Conservation (phyloP, 2,329 filamentous ascomycete species). For the Didymella glomerata region DNA sequence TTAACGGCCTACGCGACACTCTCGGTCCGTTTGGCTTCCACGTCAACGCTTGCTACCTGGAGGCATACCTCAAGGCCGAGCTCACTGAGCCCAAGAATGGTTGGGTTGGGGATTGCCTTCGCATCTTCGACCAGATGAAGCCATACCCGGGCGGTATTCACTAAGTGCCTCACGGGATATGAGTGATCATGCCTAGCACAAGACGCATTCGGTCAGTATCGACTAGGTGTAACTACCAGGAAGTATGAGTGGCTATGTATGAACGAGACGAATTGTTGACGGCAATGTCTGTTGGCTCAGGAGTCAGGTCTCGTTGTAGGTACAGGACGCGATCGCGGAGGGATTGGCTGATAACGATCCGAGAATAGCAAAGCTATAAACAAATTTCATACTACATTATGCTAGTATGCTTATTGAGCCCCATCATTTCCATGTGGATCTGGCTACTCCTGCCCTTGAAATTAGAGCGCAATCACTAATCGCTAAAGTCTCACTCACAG, state of each 20-base stretch:
- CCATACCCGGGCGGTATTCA: slow-evolving; percentile 6
- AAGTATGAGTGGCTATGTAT: no score
- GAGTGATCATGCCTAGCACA: background rate
- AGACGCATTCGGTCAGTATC: no score
- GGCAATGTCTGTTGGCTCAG: background rate
- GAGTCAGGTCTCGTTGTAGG: background rate
- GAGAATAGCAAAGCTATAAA: background rate
- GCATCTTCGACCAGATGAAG: slow-evolving; percentile 21
- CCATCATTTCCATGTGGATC: background rate
- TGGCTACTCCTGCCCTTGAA: background rate
- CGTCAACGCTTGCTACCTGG: slow-evolving; percentile 28
- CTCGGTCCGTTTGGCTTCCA: slow-evolving; percentile 22
- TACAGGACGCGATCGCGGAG: background rate
- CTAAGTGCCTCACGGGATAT: background rate
- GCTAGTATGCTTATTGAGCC: background rate
- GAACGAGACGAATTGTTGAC: background rate
- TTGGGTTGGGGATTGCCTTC: slow-evolving; percentile 23
- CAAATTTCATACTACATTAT: background rate
- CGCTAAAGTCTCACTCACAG: no score
- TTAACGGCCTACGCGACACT: slow-evolving; percentile 11
- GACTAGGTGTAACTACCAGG: no score
- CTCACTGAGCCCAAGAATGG: slow-evolving; percentile 5
- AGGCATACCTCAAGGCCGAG: slow-evolving; percentile 27
- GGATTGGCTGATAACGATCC: background rate
- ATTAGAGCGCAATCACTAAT: background rate